A percentile compares a stretch with the other conserved stretches of the same genome.
Conservation (phyloP, 805 yeast genomes). For the Candida ficus region DNA sequence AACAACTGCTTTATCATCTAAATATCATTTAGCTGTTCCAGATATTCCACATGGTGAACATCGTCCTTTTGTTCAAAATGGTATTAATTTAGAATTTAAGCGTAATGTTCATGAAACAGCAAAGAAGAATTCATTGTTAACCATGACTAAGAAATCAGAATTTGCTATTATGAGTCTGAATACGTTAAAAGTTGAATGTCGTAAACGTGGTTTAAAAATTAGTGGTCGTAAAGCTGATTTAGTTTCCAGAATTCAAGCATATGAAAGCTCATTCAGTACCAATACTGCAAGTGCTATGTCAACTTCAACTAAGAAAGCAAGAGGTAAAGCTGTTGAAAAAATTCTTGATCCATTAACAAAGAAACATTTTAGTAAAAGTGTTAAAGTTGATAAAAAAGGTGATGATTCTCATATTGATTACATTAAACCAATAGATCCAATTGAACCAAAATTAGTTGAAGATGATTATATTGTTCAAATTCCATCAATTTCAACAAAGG, state of each 20-base stretch:
- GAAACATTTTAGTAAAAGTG: constrained; percentile 16
- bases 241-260: constrained; percentile 30
- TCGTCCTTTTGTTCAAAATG: constrained; percentile 9
- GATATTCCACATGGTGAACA: constrained; percentile 20
- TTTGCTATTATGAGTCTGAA: constrained; percentile 43
- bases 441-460: constrained; percentile 38
- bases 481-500: constrained; percentile 45
- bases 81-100: no score
- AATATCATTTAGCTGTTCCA: constrained; percentile 18
- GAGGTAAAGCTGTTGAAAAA: background rate
- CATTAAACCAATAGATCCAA: constrained; percentile 32
- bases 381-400: constrained; percentile 39
- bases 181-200: constrained; percentile 54
- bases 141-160: constrained; percentile 22
- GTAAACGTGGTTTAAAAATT: constrained; percentile 51
- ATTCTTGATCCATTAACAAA: background rate
- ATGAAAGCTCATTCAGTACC: constrained; percentile 17
- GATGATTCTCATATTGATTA: constrained; percentile 56
- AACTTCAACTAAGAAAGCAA: constrained; percentile 11
- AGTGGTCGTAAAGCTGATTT: constrained; percentile 60
- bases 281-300: constrained; percentile 11
- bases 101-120: constrained; percentile 28
- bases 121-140: constrained; percentile 22
- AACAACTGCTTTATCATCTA: constrained; percentile 10
- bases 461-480: constrained; percentile 40